Conservation (phyloP, 2,329 filamentous ascomycete species). For the Phoma sp. region DNA sequence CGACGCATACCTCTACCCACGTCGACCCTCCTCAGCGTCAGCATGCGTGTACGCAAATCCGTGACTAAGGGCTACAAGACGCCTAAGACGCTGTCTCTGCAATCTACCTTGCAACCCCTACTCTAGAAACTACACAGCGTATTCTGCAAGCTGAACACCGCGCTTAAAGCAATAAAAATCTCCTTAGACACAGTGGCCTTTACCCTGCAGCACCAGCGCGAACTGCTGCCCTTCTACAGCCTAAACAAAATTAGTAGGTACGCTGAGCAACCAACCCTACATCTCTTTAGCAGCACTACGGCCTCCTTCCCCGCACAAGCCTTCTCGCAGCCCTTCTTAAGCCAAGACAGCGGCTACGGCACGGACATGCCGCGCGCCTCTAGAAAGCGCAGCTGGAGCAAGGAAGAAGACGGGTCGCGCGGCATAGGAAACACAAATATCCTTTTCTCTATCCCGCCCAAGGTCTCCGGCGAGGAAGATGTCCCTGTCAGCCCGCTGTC, state of each 20-base stretch:
- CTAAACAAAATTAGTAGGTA: slow-evolving; percentile 77
- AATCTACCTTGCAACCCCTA: slow-evolving; percentile 1
- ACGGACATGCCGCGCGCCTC: slow-evolving; percentile 33
- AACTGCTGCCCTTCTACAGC: slow-evolving; percentile 82
- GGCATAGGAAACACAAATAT: slow-evolving; percentile 25
- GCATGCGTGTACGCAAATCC: slow-evolving; percentile 93
- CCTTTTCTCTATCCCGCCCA: slow-evolving; percentile 37
- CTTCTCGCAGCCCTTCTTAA: slow-evolving; percentile 45
- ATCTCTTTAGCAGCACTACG: slow-evolving; percentile 45
- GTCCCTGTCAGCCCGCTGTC: slow-evolving; percentile 46
- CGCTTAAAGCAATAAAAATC: slow-evolving; percentile 17
- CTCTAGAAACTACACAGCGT: slow-evolving; percentile 4
- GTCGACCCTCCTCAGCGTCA: slow-evolving; percentile 91
- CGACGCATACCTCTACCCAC: no score
- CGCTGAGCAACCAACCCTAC: slow-evolving; percentile 62
- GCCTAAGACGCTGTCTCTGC: slow-evolving; percentile 53
- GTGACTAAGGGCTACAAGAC: slow-evolving; percentile 96
- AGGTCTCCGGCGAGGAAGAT: slow-evolving; percentile 38
- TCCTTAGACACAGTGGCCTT: slow-evolving; percentile 10
- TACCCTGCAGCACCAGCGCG: slow-evolving; percentile 54
- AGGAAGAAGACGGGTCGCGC: slow-evolving; percentile 39
- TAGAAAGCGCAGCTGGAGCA: slow-evolving; percentile 54
- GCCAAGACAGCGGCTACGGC: slow-evolving; percentile 40
- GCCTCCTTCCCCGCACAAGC: no score
- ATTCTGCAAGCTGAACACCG: slow-evolving; percentile 11